phyloP scores from a whole-genome alignment of 1,139 yeast species.

The Nakaseomyces delphensis region DNA sequence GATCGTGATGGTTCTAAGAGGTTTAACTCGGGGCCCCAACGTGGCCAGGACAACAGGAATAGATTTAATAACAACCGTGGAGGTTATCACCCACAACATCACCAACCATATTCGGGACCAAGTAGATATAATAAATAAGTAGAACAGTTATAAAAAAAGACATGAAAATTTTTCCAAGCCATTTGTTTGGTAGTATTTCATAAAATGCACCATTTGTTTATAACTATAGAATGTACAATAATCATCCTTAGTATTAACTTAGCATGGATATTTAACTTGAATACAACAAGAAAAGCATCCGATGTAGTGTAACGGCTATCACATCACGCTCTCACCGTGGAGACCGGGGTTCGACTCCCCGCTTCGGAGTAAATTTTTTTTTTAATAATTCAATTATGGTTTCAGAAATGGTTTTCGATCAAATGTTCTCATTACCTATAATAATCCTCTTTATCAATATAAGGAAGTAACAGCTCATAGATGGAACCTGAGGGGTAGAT shows the following conservation, averaged over 20 bases:
- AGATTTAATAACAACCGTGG: conserved; percentile 3
- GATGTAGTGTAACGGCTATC: conserved; percentile 23
- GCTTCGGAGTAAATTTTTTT: conserved; percentile 14
- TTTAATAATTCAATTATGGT: too few species aligned
- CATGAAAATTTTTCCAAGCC: too few species aligned
- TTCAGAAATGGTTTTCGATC: not conserved
- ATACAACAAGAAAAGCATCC: conserved; percentile 9
- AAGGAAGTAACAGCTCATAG: too few species aligned
- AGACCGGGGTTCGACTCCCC: conserved; percentile 22
- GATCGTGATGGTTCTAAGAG: conserved; percentile 15
- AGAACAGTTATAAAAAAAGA: not conserved
- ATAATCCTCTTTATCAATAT: too few species aligned
- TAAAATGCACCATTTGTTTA: too few species aligned
- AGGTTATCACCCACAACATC: not conserved
- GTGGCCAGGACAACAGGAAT: conserved; percentile 5
- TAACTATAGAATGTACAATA: not conserved
- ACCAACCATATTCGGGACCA: conserved; percentile 5
- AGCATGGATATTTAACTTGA: too few species aligned
- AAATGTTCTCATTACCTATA: too few species aligned
- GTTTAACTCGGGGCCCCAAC: conserved; percentile 10
- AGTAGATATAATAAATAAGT: conserved; percentile 5
- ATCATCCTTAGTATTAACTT: too few species aligned
- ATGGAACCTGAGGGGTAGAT: too few species aligned
- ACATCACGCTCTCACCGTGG: conserved; percentile 22
- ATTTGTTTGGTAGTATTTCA: too few species aligned